Percentiles rank a stretch among this genome's conserved stretches.
Conservation (phyloP, 805 yeast genomes). For the Cyberlindnera mycetangii region DNA sequence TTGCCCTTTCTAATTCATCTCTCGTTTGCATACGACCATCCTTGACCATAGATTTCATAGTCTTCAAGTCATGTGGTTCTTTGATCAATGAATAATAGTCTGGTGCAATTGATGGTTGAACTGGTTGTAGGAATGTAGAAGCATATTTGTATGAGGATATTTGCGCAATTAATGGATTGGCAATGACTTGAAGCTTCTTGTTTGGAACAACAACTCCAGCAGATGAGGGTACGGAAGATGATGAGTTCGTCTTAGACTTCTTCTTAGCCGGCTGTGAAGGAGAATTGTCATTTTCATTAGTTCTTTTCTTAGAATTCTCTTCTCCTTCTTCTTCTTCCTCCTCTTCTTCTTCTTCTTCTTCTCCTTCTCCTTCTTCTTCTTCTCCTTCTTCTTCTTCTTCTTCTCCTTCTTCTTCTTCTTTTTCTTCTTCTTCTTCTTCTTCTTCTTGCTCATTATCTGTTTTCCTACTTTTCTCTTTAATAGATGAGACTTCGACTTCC, state of each 20-base stretch:
- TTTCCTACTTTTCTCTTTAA: background rate
- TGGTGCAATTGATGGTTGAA: constrained; percentile 63
- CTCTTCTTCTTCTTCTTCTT: background rate
- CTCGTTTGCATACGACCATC: constrained; percentile 50
- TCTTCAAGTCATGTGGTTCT: constrained; percentile 66
- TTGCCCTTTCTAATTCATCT: constrained; percentile 59
- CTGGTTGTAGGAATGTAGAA: constrained; percentile 71
- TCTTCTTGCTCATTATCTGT: background rate
- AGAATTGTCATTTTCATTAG: background rate
- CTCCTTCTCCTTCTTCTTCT: background rate
- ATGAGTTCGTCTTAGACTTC: constrained; percentile 23
- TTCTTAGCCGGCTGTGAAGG: constrained; percentile 11
- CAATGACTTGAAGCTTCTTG: constrained; percentile 59
- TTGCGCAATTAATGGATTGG: constrained; percentile 58
- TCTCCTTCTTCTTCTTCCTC: background rate
- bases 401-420: no score
- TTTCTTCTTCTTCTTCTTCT: background rate
- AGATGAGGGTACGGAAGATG: constrained; percentile 3
- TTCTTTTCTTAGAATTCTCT: constrained; percentile 1
- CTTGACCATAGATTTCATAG: constrained; percentile 54
- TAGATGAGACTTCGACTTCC: background rate
- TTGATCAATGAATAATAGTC: constrained; percentile 60
- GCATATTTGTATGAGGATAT: constrained; percentile 71
- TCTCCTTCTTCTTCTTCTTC: background rate
- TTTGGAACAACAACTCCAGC: constrained; percentile 24